phyloP scores from a whole-genome alignment of 345 rosid species.

The Kandelia obovata region DNA sequence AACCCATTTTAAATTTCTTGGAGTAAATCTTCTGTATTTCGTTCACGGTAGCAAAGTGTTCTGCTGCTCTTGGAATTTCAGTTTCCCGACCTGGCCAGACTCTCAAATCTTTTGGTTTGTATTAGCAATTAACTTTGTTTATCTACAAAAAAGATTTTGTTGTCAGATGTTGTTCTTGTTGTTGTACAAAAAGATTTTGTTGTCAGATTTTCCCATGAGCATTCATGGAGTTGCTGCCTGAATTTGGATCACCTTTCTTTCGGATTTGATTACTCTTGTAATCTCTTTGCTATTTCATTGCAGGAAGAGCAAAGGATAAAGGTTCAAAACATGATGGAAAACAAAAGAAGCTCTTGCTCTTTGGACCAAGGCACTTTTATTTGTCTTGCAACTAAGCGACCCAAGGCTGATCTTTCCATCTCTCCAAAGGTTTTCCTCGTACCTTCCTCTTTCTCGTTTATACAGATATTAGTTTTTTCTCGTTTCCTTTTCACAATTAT shows the following conservation, averaged over 20 bases:
- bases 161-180: no score
- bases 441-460: background rate
- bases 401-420: slow-evolving; percentile 64
- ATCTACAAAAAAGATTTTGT: no score
- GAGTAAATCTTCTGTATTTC: no score
- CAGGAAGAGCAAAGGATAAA: slow-evolving; percentile 42
- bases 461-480: background rate
- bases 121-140: no score
- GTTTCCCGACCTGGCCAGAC: no score
- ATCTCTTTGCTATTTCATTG: slow-evolving; percentile 15
- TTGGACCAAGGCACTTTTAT: slow-evolving; percentile 53
- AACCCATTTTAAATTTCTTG: background rate
- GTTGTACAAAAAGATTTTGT: no score
- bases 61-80: no score
- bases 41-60: no score
- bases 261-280: slow-evolving; percentile 9
- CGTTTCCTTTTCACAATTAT: background rate
- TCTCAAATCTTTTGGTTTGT: no score
- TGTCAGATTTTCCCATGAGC: background rate
- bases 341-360: slow-evolving; percentile 66
- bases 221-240: slow-evolving; percentile 6
- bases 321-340: slow-evolving; percentile 63
- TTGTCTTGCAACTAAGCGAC: slow-evolving; percentile 63
- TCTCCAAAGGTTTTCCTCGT: slow-evolving; percentile 59
- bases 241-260: slow-evolving; percentile 5